Evolutionary conservation across 192 early-diverging fungal species (phyloP), one percentile per base, ranked within the genome.

Genomic region (Coemansia sp.): DNA sequence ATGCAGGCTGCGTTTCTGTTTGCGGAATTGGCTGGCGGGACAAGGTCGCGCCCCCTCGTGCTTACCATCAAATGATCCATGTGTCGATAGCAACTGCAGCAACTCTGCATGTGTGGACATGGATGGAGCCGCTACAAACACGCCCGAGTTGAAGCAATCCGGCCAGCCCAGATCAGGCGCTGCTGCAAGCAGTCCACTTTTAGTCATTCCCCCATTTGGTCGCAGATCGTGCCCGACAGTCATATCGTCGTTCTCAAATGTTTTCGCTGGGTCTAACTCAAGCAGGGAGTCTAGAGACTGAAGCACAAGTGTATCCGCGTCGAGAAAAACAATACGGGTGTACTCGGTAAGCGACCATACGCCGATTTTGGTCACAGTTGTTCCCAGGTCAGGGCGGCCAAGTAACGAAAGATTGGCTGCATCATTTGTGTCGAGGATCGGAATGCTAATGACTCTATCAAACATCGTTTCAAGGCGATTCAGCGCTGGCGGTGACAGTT

Each of bases 141-240:
- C 94, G 2, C 95, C 96, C 51, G 96, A 96, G 75, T 98, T 98
- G 85, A 98, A 98, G 68, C 90, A 92, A 76, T 98, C 96, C 0
- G 96, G 96, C 96, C 96, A 98, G 0, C 95, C 95, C 51, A 92
- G 88, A 61, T 98, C 96, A 4, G 94, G 91, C 8, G 94, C 90
- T 24, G 96, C 95, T 7, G 92, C 93, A 74, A 98, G 88, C 45
- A 83, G 52, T 4, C 71, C 85, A 58, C 76, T 69, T 34, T 77
- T 73, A 55, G 67, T 46, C 67, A 85, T 88, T 0, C 84, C 85
- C 33, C 74, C 80, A 43, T 83, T 81, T 10, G 73, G 73, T 15
- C 78, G 66, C 23, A 59, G 52, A 26, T 66, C 73, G 9, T 58
- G 39, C 1, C 66, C 72, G 21, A 69, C 64, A 8, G 55, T 62